Conservation (phyloP, 2,329 filamentous ascomycete species). For the Neopestalotiopsis rosae region DNA sequence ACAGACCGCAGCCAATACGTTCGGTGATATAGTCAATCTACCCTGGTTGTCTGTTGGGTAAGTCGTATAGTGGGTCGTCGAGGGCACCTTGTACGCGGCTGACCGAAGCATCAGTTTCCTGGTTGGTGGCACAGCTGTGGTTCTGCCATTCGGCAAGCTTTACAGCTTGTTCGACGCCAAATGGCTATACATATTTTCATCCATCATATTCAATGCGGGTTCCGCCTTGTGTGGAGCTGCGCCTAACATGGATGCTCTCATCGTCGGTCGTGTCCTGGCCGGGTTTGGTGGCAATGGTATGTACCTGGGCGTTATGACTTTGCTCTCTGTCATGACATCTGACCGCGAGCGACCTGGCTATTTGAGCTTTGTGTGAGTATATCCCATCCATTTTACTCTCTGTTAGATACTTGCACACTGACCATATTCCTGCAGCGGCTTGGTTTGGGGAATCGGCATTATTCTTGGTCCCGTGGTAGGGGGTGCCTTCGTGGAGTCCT, state of each 20-base stretch:
- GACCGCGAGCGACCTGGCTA: conserved; percentile 33
- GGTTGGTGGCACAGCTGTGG: conserved; percentile 42
- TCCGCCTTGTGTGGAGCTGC: conserved; percentile 46
- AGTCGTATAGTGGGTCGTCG: not conserved
- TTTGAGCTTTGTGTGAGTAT: conserved; percentile 21
- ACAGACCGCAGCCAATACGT: too few relatives aligned
- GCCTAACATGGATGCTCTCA: conserved; percentile 48
- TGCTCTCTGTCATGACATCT: conserved; percentile 31
- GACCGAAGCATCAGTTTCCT: conserved; percentile 34
- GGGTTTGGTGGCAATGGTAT: conserved; percentile 49
- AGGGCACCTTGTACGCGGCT: not conserved
- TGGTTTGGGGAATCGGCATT: conserved; percentile 47
- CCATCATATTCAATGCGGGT: conserved; percentile 23
- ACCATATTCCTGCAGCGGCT: conserved; percentile 23
- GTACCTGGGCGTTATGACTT: conserved; percentile 39
- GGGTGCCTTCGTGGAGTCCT: conserved; percentile 45
- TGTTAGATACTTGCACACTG: conserved; percentile 9
- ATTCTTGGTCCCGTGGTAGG: conserved; percentile 52
- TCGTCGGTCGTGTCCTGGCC: conserved; percentile 49
- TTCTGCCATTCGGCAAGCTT: conserved; percentile 38
- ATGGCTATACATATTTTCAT: conserved; percentile 32
- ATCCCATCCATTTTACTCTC: not conserved
- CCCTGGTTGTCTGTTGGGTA: not conserved
- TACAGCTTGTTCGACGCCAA: conserved; percentile 48
- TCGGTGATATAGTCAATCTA: too few relatives aligned